Conservation (phyloP, 495 filamentous ascomycete species). For the Hypoxylon crocopeplum region DNA sequence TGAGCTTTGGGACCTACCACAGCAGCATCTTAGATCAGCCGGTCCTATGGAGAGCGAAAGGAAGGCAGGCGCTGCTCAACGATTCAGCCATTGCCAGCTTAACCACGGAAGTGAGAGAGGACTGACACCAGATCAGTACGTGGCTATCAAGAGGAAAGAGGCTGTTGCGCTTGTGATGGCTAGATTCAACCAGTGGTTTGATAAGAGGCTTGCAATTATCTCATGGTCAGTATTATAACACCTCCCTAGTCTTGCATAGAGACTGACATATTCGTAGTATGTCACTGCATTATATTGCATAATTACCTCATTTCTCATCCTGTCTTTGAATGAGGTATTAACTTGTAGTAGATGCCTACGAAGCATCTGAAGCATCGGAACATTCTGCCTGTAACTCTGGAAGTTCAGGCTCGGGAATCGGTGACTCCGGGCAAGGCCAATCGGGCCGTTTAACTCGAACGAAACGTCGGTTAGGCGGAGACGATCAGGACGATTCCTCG, state of each 20-base stretch:
- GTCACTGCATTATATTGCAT: constrained; percentile 1
- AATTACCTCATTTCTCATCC: not conserved
- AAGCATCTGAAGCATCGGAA: constrained; percentile 37
- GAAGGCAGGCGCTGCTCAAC: constrained; percentile 26
- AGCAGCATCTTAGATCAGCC: constrained; percentile 18
- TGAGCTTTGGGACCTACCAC: constrained; percentile 24
- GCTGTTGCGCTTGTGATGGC: constrained; percentile 37
- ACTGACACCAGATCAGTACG: constrained; percentile 41
- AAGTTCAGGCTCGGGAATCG: constrained; percentile 1
- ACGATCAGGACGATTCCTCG: constrained; percentile 33
- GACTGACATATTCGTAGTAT: constrained; percentile 23
- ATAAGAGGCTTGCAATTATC: constrained; percentile 41
- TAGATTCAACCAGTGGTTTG: constrained; percentile 34
- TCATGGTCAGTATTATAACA: constrained; percentile 32
- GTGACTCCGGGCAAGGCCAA: constrained; percentile 11
- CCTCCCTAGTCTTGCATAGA: not conserved
- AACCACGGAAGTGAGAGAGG: constrained; percentile 23
- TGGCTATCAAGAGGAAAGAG: constrained; percentile 35
- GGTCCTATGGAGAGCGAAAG: constrained; percentile 40
- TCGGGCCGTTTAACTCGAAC: constrained; percentile 24
- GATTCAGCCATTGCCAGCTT: constrained; percentile 33
- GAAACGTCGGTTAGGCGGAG: constrained; percentile 36
- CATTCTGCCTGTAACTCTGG: constrained; percentile 10
- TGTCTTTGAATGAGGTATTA: not conserved
- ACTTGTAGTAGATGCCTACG: constrained; percentile 30